Evolutionary conservation across 306 rosid genomes (phyloP).

Genomic region (Oxytropis ochrocephala): DNA sequence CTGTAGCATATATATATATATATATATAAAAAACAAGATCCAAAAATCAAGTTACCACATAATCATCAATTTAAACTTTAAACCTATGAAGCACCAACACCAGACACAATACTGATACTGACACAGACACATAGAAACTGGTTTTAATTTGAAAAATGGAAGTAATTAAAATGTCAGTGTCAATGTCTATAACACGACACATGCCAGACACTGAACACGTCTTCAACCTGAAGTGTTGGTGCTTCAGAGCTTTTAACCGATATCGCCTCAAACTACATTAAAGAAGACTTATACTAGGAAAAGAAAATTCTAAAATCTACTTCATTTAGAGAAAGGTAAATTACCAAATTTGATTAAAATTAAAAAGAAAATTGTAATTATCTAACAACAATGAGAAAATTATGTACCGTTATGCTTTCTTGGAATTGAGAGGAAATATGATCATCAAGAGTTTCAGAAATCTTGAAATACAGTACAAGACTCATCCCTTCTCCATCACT

Average conservation of each 20-base stretch:
- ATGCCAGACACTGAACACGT: too few relatives aligned
- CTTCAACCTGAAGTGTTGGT: too few relatives aligned
- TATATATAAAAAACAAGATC: background rate
- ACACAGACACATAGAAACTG: too few relatives aligned
- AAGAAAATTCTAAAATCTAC: background rate
- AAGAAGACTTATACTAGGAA: background rate
- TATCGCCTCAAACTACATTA: too few relatives aligned
- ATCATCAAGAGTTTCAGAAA: conserved; percentile 55
- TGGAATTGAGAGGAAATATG: conserved; percentile 69
- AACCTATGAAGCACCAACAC: too few relatives aligned
- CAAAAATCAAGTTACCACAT: background rate
- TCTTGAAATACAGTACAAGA: conserved; percentile 75
- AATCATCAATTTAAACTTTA: background rate
- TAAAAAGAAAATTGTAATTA: background rate
- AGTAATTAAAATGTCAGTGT: too few relatives aligned
- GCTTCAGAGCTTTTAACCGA: too few relatives aligned
- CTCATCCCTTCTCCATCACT: conserved; percentile 91
- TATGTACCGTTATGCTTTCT: conserved; percentile 65
- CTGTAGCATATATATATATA: conserved; percentile 39
- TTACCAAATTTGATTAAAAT: background rate
- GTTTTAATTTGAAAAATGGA: too few relatives aligned
- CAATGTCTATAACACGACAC: too few relatives aligned
- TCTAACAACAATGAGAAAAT: background rate
- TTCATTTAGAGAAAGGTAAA: background rate
- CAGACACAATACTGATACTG: too few relatives aligned